These are phyloP conservation scores for Helianthus tuberosus DNA, from an alignment of 129 eudicot species.

Conservation along the genomic window DNA sequence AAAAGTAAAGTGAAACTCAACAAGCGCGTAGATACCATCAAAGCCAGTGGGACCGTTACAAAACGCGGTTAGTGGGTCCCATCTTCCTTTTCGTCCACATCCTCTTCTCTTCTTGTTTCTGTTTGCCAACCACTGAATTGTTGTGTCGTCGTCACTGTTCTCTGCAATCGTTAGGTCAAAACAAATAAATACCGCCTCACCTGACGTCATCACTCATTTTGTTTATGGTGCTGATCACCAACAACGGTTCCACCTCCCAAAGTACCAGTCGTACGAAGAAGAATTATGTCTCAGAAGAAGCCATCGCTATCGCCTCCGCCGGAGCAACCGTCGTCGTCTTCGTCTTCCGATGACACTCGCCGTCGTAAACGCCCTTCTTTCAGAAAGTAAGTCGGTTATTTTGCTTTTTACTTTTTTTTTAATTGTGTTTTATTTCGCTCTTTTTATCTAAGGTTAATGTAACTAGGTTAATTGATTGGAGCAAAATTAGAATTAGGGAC, in stretches of 20 bases:
- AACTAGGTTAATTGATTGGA: slow-evolving; percentile 17
- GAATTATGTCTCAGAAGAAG: slow-evolving; percentile 39
- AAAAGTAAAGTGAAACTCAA: neutral
- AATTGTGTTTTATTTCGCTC: too few relatives aligned
- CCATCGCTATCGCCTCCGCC: slow-evolving; percentile 16
- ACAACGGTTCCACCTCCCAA: neutral
- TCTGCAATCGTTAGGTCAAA: slow-evolving; percentile 15
- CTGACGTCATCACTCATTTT: slow-evolving; percentile 6
- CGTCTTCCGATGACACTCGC: slow-evolving; percentile 18
- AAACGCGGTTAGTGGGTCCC: slow-evolving; percentile 39
- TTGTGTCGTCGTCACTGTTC: slow-evolving; percentile 13
- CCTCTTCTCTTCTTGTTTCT: slow-evolving; percentile 10
- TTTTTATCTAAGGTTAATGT: neutral
- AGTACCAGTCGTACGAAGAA: neutral
- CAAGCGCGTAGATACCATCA: slow-evolving; percentile 3
- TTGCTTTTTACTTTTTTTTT: neutral
- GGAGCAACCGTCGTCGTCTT: slow-evolving; percentile 35
- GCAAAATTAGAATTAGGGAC: neutral
- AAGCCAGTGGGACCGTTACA: slow-evolving; percentile 14
- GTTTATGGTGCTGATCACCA: slow-evolving; percentile 10
- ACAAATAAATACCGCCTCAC: slow-evolving; percentile 16
- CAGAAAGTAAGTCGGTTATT: slow-evolving; percentile 32
- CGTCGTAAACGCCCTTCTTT: slow-evolving; percentile 41
- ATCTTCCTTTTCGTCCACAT: slow-evolving; percentile 22
- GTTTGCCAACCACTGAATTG: slow-evolving; percentile 15